Percentiles rank a stretch among this genome's conserved stretches.
Evolutionary conservation across 148 eudicot genomes (phyloP).

Genomic region (Talinum fruticosum): DNA sequence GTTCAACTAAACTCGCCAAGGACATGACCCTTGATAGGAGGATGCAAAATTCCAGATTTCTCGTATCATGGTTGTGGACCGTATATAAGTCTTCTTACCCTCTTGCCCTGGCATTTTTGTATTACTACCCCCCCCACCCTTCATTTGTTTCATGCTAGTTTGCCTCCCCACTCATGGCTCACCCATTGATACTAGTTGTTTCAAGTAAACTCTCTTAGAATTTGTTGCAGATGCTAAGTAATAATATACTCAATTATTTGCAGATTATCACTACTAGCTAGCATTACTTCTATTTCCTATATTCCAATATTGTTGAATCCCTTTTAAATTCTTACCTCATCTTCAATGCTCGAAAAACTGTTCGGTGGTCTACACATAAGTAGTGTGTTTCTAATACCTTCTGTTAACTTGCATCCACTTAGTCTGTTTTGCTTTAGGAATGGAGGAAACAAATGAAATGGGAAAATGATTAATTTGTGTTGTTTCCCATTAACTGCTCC

Average conservation of each 20-base stretch:
- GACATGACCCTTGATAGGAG: background rate
- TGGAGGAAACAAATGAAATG: background rate
- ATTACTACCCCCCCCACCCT: no score
- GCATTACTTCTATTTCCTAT: background rate
- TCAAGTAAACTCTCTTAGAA: background rate
- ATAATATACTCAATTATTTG: background rate
- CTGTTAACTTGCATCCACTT: background rate
- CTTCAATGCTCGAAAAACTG: background rate
- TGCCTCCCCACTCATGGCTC: no score
- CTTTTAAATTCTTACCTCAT: background rate
- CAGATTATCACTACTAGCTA: background rate
- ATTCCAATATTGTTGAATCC: background rate
- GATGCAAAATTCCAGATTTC: no score
- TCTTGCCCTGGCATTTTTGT: no score
- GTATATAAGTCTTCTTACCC: no score
- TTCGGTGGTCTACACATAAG: background rate
- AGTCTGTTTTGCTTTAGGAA: background rate
- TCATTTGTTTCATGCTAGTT: no score
- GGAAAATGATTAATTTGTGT: background rate
- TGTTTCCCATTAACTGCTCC: background rate
- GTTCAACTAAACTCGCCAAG: background rate
- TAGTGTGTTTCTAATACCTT: background rate
- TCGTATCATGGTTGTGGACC: background rate
- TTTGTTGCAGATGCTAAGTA: background rate
- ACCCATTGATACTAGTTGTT: background rate